A percentile compares a stretch with the other conserved stretches of the same genome.
These are phyloP conservation scores for Isatis lusitanica DNA, from an alignment of 441 rosid species.

Conservation along the genomic window DNA sequence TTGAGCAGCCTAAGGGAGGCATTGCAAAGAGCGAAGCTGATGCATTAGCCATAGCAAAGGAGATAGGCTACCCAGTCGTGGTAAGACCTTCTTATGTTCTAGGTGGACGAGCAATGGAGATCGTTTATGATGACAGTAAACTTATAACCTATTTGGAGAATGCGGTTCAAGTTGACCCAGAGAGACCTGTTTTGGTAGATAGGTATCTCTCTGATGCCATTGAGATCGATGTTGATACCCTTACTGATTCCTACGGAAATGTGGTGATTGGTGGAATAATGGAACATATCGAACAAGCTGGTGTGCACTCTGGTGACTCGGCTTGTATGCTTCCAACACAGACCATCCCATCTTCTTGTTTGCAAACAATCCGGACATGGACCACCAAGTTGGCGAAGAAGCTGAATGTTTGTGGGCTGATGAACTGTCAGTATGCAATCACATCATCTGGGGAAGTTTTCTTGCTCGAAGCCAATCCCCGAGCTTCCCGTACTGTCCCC, in stretches of 20 bases:
- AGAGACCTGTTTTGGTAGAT: slow-evolving; percentile 86
- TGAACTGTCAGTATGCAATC: slow-evolving; percentile 96
- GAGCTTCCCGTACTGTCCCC: slow-evolving; percentile 96
- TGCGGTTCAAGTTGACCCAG: slow-evolving; percentile 96
- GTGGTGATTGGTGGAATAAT: slow-evolving; percentile 59
- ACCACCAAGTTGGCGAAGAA: slow-evolving; percentile 72
- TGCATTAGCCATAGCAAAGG: slow-evolving; percentile 80
- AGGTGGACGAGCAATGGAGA: slow-evolving; percentile 97
- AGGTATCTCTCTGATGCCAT: slow-evolving; percentile 86
- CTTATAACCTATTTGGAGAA: slow-evolving; percentile 76
- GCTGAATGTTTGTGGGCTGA: slow-evolving; percentile 88
- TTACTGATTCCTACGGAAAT: slow-evolving; percentile 76
- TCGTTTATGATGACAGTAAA: slow-evolving; percentile 78
- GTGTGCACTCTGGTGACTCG: slow-evolving; percentile 91
- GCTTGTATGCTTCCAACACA: slow-evolving; percentile 93
- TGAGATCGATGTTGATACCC: slow-evolving; percentile 89
- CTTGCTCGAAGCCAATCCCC: slow-evolving; percentile 96
- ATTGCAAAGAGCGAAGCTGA: slow-evolving; percentile 90
- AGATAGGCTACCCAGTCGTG: slow-evolving; percentile 87
- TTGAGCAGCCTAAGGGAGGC: slow-evolving; percentile 96
- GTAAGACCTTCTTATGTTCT: slow-evolving; percentile 97
- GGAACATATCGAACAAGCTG: slow-evolving; percentile 91
- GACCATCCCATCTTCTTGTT: slow-evolving; percentile 67
- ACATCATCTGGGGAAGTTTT: slow-evolving; percentile 77
- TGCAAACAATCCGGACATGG: slow-evolving; percentile 75